phyloP scores from a whole-genome alignment of 164 flowering plant genomes.

The Sextonia rubra region DNA sequence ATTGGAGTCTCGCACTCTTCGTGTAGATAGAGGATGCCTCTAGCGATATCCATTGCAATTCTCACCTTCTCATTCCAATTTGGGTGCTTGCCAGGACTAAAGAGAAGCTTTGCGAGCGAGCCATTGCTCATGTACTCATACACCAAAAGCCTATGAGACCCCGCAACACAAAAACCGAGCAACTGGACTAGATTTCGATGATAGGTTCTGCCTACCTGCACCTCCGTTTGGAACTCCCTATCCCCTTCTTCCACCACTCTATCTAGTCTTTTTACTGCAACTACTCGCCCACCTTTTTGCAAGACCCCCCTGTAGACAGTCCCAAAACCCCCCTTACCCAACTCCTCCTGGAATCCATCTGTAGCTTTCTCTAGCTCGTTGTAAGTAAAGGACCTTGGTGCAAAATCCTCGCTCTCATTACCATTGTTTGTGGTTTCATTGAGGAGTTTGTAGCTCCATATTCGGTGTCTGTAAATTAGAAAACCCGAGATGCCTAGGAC shows the following conservation, averaged over 20 bases:
- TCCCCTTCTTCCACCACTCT: conserved; percentile 1
- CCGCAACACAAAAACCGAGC: conserved; percentile 12
- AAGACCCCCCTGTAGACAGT: conserved; percentile 9
- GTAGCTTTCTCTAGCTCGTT: conserved; percentile 8
- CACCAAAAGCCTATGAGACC: conserved; percentile 6
- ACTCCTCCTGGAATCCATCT: conserved; percentile 4
- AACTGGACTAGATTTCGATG: conserved; percentile 1
- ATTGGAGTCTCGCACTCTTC: conserved; percentile 13
- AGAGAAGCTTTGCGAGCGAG: conserved; percentile 10
- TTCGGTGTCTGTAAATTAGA: not conserved
- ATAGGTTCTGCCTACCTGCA: not conserved
- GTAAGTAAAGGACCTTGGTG: not conserved
- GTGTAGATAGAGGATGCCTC: conserved; percentile 14
- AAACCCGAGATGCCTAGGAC: not conserved
- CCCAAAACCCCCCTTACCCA: conserved; percentile 7
- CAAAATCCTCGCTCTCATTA: not conserved
- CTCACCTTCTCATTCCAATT: conserved; percentile 5
- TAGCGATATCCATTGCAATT: conserved; percentile 13
- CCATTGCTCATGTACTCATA: conserved; percentile 17
- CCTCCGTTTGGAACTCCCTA: conserved; percentile 7
- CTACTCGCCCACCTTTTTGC: not conserved
- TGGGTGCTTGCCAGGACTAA: conserved; percentile 5
- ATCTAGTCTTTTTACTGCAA: conserved; percentile 20
- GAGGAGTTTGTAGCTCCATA: too few relatives aligned
- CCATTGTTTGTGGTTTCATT: too few relatives aligned